These are phyloP conservation scores for Fusarium ambrosium DNA, from an alignment of 2,329 filamentous ascomycete genomes.

Conservation along the genomic window DNA sequence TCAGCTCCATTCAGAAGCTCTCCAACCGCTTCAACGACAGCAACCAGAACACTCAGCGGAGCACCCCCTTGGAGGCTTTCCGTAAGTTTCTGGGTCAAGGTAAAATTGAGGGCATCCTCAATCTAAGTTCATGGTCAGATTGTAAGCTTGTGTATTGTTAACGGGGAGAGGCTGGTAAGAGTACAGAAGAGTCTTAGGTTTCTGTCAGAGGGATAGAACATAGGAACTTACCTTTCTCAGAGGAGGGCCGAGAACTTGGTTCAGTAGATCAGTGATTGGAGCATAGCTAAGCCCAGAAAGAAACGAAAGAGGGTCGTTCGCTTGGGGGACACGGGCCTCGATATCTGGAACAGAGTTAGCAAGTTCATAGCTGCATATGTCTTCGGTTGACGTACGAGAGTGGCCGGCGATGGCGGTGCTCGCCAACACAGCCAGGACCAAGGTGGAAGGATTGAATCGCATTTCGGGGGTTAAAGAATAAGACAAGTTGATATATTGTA, in stretches of 20 bases:
- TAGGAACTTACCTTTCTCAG: conserved; percentile 10
- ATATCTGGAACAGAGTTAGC: conserved; percentile 1
- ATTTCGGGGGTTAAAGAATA: background rate
- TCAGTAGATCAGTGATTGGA: conserved; percentile 6
- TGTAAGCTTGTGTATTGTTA: background rate
- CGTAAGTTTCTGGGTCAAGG: conserved; percentile 14
- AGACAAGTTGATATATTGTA: background rate
- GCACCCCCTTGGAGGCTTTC: conserved; percentile 2
- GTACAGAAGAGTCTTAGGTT: too few relatives aligned
- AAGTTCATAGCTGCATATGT: background rate
- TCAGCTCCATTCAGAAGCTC: conserved; percentile 12
- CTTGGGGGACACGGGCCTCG: background rate
- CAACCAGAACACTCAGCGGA: conserved; percentile 15
- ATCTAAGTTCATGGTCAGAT: background rate
- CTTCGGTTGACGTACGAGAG: background rate
- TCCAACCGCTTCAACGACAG: conserved; percentile 15
- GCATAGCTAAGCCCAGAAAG: conserved; percentile 16
- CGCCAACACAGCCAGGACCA: conserved; percentile 11
- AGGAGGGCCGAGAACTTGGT: conserved; percentile 6
- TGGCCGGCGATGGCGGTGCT: conserved; percentile 13
- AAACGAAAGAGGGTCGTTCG: conserved; percentile 7
- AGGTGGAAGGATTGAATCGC: conserved; percentile 12
- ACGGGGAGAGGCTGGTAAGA: background rate
- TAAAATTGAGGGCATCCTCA: conserved; percentile 18
- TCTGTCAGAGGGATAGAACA: background rate